Percentiles rank a stretch among this genome's conserved stretches.
Conservation (phyloP, 176 grass and related monocot genomes). For the Ampelocalamus luodianensis region DNA sequence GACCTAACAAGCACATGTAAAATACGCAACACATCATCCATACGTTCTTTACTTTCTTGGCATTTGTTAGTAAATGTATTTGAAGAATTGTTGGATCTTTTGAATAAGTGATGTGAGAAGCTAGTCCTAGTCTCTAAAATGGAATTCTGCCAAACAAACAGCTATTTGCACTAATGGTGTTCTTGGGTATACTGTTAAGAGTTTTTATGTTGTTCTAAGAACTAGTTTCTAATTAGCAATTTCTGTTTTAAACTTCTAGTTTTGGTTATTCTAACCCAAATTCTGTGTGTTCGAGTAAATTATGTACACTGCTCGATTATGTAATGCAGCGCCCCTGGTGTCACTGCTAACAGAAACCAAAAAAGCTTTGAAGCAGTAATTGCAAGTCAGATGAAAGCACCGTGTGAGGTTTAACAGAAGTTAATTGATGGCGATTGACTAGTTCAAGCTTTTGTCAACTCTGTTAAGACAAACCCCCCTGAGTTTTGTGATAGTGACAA, state of each 20-base stretch:
- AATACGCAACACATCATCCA: neutral
- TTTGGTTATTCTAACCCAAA: neutral
- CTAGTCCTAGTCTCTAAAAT: conserved; percentile 7
- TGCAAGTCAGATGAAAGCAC: neutral
- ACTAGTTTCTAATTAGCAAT: neutral
- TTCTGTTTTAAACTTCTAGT: conserved; percentile 14
- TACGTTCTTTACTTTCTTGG: conserved; percentile 4
- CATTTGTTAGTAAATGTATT: conserved; percentile 1
- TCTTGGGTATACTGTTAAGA: neutral
- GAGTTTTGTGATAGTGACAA: neutral
- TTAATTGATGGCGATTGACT: neutral
- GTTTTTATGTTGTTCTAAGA: neutral
- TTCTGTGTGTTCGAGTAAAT: neutral
- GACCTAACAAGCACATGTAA: neutral
- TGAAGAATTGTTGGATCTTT: neutral
- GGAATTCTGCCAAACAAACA: conserved; percentile 3
- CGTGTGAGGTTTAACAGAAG: neutral
- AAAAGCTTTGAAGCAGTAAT: neutral
- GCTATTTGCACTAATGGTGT: neutral
- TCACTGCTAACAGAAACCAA: neutral
- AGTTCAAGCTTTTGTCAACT: neutral
- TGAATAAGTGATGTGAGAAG: neutral
- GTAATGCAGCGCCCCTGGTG: neutral
- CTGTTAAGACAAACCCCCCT: neutral
- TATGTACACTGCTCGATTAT: neutral